A percentile compares a stretch with the other conserved stretches of the same genome.
Evolutionary conservation across 169 alveolate genomes (phyloP).

Genomic region (Plasmodium vinckei): DNA sequence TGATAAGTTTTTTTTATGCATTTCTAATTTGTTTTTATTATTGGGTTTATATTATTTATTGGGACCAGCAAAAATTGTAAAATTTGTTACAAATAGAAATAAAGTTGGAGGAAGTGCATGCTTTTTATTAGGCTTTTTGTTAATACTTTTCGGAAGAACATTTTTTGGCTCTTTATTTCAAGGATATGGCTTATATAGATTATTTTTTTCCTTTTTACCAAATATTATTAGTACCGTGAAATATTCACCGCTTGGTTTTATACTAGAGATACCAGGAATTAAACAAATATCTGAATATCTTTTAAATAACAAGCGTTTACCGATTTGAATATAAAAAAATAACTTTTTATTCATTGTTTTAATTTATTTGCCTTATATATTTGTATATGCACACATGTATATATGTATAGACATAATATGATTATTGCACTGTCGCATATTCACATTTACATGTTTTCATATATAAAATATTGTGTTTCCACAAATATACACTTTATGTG

Average conservation of each 20-base stretch:
- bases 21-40: conserved; percentile 78
- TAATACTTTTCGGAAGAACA: conserved; percentile 65
- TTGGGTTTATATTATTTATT: conserved; percentile 80
- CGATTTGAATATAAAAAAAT: conserved; percentile 9
- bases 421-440: neutral
- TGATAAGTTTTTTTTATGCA: conserved; percentile 77
- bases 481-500: too few relatives aligned
- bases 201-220: conserved; percentile 83
- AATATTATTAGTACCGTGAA: conserved; percentile 78
- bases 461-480: too few relatives aligned
- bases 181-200: conserved; percentile 77
- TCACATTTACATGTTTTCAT: too few relatives aligned
- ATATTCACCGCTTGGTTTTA: conserved; percentile 79
- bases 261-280: conserved; percentile 54
- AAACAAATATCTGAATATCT: conserved; percentile 36
- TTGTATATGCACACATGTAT: neutral
- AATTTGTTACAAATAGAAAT: conserved; percentile 75
- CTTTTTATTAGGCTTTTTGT: conserved; percentile 77
- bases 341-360: neutral
- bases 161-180: conserved; percentile 79
- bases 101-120: conserved; percentile 78
- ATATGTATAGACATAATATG: neutral
- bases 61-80: conserved; percentile 80
- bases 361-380: neutral
- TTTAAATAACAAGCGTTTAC: conserved; percentile 34